Percentiles rank a stretch among this genome's conserved stretches.
These are phyloP conservation scores for Linum trigynum DNA, from an alignment of 345 rosid genomes.

Conservation along the genomic window DNA sequence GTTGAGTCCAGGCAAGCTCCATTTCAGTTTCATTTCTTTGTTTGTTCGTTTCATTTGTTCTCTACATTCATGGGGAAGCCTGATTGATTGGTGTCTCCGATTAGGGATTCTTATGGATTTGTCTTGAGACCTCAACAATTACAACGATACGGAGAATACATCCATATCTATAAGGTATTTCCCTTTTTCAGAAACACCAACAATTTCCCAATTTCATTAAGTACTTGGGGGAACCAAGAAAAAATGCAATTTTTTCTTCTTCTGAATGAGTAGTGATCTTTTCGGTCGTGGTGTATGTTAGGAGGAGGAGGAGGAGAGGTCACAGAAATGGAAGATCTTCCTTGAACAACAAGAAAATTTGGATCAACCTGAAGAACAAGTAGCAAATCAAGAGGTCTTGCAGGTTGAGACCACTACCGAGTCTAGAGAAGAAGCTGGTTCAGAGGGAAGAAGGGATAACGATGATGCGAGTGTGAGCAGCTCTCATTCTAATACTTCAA, in stretches of 20 bases:
- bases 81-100: background rate
- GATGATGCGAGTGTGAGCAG: slow-evolving; percentile 22
- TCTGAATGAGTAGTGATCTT: background rate
- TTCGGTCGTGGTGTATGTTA: slow-evolving; percentile 26
- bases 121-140: slow-evolving; percentile 92
- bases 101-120: slow-evolving; percentile 90
- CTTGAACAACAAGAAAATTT: slow-evolving; percentile 39
- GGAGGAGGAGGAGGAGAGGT: slow-evolving; percentile 93
- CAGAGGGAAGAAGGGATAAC: slow-evolving; percentile 13
- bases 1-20: slow-evolving; percentile 70
- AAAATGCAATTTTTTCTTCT: background rate
- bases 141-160: slow-evolving; percentile 65
- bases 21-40: background rate
- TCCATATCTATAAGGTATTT: slow-evolving; percentile 53
- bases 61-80: background rate
- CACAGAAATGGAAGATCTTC: slow-evolving; percentile 57
- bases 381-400: slow-evolving; percentile 13
- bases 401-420: slow-evolving; percentile 15
- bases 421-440: slow-evolving; percentile 11
- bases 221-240: background rate
- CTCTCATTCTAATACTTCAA: slow-evolving; percentile 24
- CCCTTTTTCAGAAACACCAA: background rate
- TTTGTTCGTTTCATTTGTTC: background rate
- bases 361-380: slow-evolving; percentile 21
- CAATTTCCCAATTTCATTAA: background rate